These are phyloP conservation scores for Aspergillus cristatus DNA, from an alignment of 495 filamentous ascomycete species.

Conservation along the genomic window DNA sequence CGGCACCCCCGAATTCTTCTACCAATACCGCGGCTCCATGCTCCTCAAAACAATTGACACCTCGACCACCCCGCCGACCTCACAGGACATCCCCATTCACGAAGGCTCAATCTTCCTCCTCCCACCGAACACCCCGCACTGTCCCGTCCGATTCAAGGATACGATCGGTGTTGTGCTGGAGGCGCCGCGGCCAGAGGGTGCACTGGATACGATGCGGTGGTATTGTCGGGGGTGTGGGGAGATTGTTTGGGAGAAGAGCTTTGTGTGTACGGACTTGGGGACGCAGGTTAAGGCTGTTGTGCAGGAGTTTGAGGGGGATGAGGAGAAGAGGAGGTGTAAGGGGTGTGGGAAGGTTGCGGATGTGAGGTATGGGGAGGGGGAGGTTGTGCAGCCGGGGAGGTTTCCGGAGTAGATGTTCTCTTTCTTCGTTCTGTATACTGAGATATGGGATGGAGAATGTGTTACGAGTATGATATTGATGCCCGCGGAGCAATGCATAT, in stretches of 20 bases:
- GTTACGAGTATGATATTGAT: neutral
- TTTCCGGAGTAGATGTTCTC: slow-evolving; percentile 24
- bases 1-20: slow-evolving; percentile 93
- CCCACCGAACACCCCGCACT: slow-evolving; percentile 84
- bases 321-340: slow-evolving; percentile 65
- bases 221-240: slow-evolving; percentile 57
- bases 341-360: slow-evolving; percentile 69
- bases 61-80: slow-evolving; percentile 42
- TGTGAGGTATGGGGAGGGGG: slow-evolving; percentile 27
- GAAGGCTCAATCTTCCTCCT: slow-evolving; percentile 95
- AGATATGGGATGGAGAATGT: no score
- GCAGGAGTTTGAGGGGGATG: slow-evolving; percentile 63
- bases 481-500: no score
- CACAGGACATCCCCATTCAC: slow-evolving; percentile 77
- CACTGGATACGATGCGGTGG: slow-evolving; percentile 79
- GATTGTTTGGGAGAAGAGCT: slow-evolving; percentile 76
- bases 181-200: slow-evolving; percentile 61
- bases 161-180: slow-evolving; percentile 84
- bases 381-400: slow-evolving; percentile 33
- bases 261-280: slow-evolving; percentile 88
- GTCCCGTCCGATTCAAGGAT: slow-evolving; percentile 58
- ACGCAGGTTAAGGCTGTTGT: slow-evolving; percentile 95
- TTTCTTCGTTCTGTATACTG: slow-evolving; percentile 1
- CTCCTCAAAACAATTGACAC: slow-evolving; percentile 78
- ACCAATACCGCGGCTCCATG: slow-evolving; percentile 90